Evolutionary conservation across 2,329 filamentous ascomycete genomes (phyloP).

Genomic region (Pseudomassariella vexata): DNA sequence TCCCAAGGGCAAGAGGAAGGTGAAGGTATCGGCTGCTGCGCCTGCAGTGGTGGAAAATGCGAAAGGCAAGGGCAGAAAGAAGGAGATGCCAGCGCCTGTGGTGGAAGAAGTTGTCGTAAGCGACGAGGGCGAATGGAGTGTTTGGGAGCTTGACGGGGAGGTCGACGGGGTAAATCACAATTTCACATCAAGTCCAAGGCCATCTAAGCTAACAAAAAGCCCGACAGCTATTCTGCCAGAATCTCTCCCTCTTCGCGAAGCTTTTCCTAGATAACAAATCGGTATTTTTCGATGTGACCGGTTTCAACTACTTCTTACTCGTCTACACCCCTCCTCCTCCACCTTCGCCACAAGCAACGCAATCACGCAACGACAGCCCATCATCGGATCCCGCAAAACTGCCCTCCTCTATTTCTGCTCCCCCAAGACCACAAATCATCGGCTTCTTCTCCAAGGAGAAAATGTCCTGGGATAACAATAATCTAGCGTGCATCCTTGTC

Average conservation of each 20-base stretch:
- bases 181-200: not conserved
- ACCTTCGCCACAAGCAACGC: no score
- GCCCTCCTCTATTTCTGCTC: slow-evolving; percentile 5
- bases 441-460: slow-evolving; percentile 99
- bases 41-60: slow-evolving; percentile 29
- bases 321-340: slow-evolving; percentile 60
- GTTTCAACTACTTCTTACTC: slow-evolving; percentile 91
- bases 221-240: slow-evolving; percentile 77
- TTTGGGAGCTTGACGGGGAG: slow-evolving; percentile 92
- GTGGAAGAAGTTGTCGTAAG: slow-evolving; percentile 38
- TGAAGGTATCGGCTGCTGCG: slow-evolving; percentile 27
- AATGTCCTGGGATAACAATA: slow-evolving; percentile 98
- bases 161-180: slow-evolving; percentile 58
- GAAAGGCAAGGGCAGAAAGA: slow-evolving; percentile 19
- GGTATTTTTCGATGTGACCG: slow-evolving; percentile 92
- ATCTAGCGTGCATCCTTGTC: slow-evolving; percentile 89
- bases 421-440: slow-evolving; percentile 52
- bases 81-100: slow-evolving; percentile 19
- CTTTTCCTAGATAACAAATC: slow-evolving; percentile 98
- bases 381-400: not conserved
- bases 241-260: slow-evolving; percentile 92
- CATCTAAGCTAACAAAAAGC: slow-evolving; percentile 9
- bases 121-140: slow-evolving; percentile 69
- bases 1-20: slow-evolving; percentile 37
- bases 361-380: no score